Percentiles rank a stretch among this genome's conserved stretches.
Evolutionary conservation across 345 rosid species (phyloP).

Genomic region (Gossypium longicalyx): DNA sequence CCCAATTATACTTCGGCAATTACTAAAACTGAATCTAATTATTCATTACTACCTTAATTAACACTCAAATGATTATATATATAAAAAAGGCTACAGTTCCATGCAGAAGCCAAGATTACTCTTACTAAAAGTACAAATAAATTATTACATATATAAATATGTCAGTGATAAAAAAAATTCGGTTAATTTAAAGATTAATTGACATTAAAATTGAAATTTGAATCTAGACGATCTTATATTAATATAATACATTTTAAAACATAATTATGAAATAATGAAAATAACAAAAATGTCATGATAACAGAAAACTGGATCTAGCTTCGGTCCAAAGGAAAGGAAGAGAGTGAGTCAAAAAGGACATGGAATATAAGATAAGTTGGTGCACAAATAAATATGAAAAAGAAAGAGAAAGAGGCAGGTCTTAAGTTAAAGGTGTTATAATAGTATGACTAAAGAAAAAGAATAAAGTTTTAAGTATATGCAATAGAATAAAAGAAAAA

Average conservation of each 20-base stretch:
- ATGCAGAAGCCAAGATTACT: not conserved
- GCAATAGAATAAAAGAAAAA: not conserved
- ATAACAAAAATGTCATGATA: no score
- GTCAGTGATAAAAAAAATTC: no score
- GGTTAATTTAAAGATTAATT: no score
- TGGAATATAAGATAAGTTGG: conserved; percentile 31
- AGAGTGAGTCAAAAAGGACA: conserved; percentile 36
- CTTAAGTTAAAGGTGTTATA: conserved; percentile 5
- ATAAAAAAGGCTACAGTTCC: not conserved
- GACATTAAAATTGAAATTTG: no score
- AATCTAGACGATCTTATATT: no score
- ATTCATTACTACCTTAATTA: not conserved
- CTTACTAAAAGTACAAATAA: not conserved
- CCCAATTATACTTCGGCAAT: not conserved
- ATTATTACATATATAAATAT: no score
- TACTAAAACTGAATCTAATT: not conserved
- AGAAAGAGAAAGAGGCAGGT: not conserved
- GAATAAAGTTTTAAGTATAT: conserved; percentile 6
- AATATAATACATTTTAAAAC: no score
- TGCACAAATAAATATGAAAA: conserved; percentile 19
- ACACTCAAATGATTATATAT: not conserved
- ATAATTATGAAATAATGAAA: not conserved
- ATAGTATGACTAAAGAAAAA: conserved; percentile 16
- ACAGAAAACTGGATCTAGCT: not conserved
- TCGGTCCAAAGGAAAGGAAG: conserved; percentile 24